Base-by-base conservation (phyloP, 306 rosid species). In the Lotus japonicus region DNA sequence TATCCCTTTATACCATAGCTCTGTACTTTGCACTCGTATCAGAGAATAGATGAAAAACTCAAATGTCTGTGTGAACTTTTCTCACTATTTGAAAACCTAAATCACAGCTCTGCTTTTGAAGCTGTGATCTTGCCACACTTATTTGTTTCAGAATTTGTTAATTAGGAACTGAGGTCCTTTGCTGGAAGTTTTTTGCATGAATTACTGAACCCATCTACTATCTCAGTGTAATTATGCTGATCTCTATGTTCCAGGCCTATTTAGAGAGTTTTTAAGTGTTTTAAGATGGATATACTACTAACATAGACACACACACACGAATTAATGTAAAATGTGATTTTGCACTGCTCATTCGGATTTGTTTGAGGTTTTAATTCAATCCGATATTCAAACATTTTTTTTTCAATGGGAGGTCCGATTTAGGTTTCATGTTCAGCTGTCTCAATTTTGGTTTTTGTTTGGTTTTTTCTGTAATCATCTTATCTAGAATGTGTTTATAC, bases 101-200 rank as follows among this genome's bases (percentile, higher is more conserved):
- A 16, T 68, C 50, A 56, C 21, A 58, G 35, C 2, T 11, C 19
- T 17, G 45, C 14, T 15, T 21, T 17, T 19, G 13, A 58, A 39
- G 45, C n/a, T 64, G 13, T 10, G 10, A 19, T 55, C 58, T 38
- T 41, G 16, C 15, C 18, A 3, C 12, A 10, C 48, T 33, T 48
- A 9, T 62, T 50, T 62, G 36, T 39, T 73, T 57, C 7, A 5
- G 0, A 69, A 77, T 61, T 77, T 62, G 49, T 55, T 45, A 53
- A 39, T 53, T 53, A 6, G 36, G 49, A 62, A 31, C 61, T 21
- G 59, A 41, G 7, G 61, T 9, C 45, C 15, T 46, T 55, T 63
- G 69, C 33, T 61, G 2, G 17, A 41, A 21, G 2, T 42, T 35
- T 56, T n/a, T 11, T 19, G 10, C 14, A 28, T 31, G 50, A 55